Conservation (phyloP, 2,329 filamentous ascomycete species). For the Chaetomium strumarium region DNA sequence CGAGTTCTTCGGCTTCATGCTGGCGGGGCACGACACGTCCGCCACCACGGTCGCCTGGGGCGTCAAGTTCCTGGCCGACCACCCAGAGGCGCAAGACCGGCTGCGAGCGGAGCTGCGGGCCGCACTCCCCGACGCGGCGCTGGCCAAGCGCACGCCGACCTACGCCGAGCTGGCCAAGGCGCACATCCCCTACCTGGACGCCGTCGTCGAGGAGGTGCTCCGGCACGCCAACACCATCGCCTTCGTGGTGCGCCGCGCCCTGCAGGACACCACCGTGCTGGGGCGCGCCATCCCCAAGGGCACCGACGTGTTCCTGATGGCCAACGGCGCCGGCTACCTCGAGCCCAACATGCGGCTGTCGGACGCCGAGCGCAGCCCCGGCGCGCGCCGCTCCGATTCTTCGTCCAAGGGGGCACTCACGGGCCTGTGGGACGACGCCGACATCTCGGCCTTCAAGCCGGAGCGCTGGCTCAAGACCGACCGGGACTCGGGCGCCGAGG, state of each 20-base stretch:
- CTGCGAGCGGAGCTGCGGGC: slow-evolving; percentile 25
- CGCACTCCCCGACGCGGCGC: slow-evolving; percentile 20
- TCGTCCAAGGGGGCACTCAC: slow-evolving; percentile 19
- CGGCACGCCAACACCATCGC: slow-evolving; percentile 29
- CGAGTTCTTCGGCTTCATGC: slow-evolving; percentile 30
- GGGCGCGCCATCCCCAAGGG: slow-evolving; percentile 32
- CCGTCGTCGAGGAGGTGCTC: slow-evolving; percentile 33
- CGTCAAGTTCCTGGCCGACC: slow-evolving; percentile 24
- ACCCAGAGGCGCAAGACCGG: slow-evolving; percentile 20
- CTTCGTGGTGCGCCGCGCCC: slow-evolving; percentile 28
- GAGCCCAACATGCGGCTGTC: slow-evolving; percentile 26
- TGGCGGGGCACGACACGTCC: slow-evolving; percentile 31
- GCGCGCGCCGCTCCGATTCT: slow-evolving; percentile 14
- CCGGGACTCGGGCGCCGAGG: slow-evolving; percentile 12
- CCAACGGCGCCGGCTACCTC: slow-evolving; percentile 28
- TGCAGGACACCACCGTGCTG: slow-evolving; percentile 31
- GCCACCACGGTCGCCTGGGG: slow-evolving; percentile 28
- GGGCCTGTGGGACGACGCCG: slow-evolving; percentile 28
- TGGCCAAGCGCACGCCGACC: slow-evolving; percentile 26
- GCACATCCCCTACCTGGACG: slow-evolving; percentile 33
- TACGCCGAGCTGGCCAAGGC: slow-evolving; percentile 27
- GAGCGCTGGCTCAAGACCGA: slow-evolving; percentile 33
- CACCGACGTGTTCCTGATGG: slow-evolving; percentile 28
- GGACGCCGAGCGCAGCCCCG: slow-evolving; percentile 27
- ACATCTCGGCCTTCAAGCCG: slow-evolving; percentile 29